Conservation (phyloP, 495 filamentous ascomycete species). For the Aspergillus bridgeri region DNA sequence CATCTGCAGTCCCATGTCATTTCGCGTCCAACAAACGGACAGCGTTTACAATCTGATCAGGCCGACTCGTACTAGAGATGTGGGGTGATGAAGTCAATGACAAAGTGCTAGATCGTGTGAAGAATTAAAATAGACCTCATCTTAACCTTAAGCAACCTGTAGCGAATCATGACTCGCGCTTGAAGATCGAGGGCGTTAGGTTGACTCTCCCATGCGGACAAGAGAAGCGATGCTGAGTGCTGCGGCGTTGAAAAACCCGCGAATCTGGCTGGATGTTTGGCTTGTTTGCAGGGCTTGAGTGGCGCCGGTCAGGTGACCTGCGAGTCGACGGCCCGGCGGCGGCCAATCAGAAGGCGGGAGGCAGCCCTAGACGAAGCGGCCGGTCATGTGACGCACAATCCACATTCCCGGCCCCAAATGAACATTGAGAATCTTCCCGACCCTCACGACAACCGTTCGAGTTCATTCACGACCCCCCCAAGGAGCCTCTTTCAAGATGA, state of each 20-base stretch:
- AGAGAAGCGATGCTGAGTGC: not conserved
- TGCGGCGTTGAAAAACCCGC: not conserved
- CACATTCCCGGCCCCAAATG: conserved; percentile 10
- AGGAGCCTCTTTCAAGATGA: conserved; percentile 12
- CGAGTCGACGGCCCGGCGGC: not conserved
- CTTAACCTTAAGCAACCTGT: not conserved
- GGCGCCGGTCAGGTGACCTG: not conserved
- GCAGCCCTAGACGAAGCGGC: conserved; percentile 14
- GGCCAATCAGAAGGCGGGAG: conserved; percentile 9
- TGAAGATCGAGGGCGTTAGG: not conserved
- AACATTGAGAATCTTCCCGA: conserved; percentile 3
- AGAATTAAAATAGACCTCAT: not conserved
- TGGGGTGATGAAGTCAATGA: not conserved
- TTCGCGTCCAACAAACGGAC: not conserved
- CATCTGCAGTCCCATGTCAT: not conserved
- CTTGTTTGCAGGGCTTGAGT: not conserved
- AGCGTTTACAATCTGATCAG: not conserved
- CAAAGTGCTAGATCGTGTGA: not conserved
- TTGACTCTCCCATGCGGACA: too few species aligned
- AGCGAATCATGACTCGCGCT: not conserved
- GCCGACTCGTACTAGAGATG: not conserved
- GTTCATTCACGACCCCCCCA: conserved; percentile 14
- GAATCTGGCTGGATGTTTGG: not conserved
- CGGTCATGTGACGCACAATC: conserved; percentile 19
- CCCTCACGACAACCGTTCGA: conserved; percentile 14